Conservation (phyloP, 2,329 filamentous ascomycete genomes). For the Diaporthe citrichinensis region DNA sequence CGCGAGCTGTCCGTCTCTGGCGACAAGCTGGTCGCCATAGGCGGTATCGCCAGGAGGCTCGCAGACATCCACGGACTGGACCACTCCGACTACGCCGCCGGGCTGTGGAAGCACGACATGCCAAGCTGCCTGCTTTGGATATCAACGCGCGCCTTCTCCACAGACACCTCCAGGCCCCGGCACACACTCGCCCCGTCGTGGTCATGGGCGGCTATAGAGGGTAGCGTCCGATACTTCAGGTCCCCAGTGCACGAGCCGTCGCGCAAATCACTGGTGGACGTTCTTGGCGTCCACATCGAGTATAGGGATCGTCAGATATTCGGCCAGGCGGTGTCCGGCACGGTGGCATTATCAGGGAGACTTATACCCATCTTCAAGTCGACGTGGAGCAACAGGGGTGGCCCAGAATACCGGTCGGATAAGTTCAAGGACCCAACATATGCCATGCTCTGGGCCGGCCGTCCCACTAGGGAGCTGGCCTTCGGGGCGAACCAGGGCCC, state of each 20-base stretch:
- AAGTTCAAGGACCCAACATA: not conserved
- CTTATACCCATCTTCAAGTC: not conserved
- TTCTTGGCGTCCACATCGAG: conserved; percentile 11
- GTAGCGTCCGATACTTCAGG: not conserved
- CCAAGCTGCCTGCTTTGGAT: conserved; percentile 5
- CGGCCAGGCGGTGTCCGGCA: not conserved
- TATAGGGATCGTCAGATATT: not conserved
- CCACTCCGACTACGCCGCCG: not conserved
- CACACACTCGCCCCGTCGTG: not conserved
- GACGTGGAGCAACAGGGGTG: not conserved
- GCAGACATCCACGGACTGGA: conserved; percentile 2
- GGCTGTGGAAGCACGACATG: conserved; percentile 11
- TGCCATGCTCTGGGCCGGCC: not conserved
- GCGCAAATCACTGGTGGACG: not conserved
- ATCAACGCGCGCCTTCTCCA: not conserved
- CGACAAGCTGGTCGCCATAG: not conserved
- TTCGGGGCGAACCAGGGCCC: not conserved
- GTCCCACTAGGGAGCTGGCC: not conserved
- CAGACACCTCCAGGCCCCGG: not conserved
- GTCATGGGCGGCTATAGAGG: not conserved
- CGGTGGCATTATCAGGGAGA: not conserved
- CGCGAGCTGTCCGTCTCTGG: not conserved
- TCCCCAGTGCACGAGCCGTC: not conserved
- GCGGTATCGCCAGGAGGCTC: not conserved
- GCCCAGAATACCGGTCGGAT: not conserved